A percentile compares a stretch with the other conserved stretches of the same genome.
Conservation (phyloP, 31 red algal species). For the Odonthalia washingtoniensis region DNA sequence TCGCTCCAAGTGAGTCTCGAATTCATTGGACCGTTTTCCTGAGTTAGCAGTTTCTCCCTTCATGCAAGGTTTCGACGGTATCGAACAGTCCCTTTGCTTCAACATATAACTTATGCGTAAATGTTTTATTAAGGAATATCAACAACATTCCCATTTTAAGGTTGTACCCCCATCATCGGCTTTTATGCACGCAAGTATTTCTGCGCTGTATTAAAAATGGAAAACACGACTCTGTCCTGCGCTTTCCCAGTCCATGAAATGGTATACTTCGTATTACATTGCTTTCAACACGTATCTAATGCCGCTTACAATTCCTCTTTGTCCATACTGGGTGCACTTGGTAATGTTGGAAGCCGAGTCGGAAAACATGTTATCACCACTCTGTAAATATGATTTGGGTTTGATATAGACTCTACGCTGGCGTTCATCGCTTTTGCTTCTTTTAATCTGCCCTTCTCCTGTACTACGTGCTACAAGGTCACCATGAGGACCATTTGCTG, state of each 20-base stretch:
- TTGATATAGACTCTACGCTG: too few relatives aligned
- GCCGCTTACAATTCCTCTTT: not conserved
- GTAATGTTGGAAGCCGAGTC: not conserved
- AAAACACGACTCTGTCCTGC: not conserved
- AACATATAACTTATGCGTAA: too few relatives aligned
- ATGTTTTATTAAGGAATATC: too few relatives aligned
- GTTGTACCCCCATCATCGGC: not conserved
- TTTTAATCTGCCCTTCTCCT: too few relatives aligned
- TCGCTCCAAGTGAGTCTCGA: slow-evolving; percentile 7
- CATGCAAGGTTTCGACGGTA: slow-evolving; percentile 28
- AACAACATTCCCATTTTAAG: not conserved
- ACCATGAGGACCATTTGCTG: too few relatives aligned
- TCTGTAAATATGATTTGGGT: too few relatives aligned
- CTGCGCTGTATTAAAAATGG: slow-evolving; percentile 1
- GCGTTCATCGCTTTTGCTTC: too few relatives aligned
- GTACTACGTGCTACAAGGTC: too few relatives aligned
- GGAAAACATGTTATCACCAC: too few relatives aligned
- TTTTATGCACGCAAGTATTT: slow-evolving; percentile 16
- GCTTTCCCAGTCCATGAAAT: not conserved
- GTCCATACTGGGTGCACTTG: not conserved
- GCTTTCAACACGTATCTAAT: not conserved
- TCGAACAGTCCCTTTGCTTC: slow-evolving; percentile 23
- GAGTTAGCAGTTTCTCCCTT: not conserved
- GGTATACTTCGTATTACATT: not conserved
- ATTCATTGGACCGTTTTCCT: slow-evolving; percentile 18